These are phyloP conservation scores for Blastocystis sp. DNA, from an alignment of 352 stramenopile genomes.

Conservation along the genomic window DNA sequence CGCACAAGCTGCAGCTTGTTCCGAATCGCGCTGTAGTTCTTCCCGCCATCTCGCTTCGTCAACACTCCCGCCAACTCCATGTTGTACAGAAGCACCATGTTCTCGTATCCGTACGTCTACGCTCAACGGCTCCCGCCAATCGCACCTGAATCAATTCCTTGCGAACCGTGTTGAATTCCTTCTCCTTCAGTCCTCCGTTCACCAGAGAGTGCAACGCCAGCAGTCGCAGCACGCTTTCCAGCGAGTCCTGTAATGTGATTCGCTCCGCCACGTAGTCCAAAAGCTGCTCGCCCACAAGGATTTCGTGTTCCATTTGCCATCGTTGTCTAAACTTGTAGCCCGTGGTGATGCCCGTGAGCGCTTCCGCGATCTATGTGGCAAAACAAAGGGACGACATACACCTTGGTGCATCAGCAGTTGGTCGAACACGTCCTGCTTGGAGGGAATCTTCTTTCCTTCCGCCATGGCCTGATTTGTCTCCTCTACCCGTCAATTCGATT, in stretches of 20 bases:
- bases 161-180: constrained; percentile 24
- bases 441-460: neutral
- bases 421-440: constrained; percentile 34
- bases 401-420: constrained; percentile 41
- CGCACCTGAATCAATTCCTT: constrained; percentile 51
- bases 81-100: constrained; percentile 14
- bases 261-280: constrained; percentile 49
- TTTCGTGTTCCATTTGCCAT: constrained; percentile 64
- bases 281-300: constrained; percentile 19
- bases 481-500: neutral
- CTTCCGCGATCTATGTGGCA: neutral
- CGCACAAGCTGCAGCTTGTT: constrained; percentile 49
- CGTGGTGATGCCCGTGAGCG: constrained; percentile 8
- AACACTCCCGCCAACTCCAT: constrained; percentile 11
- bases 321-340: constrained; percentile 31
- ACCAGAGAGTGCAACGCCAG: constrained; percentile 30
- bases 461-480: neutral
- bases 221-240: neutral
- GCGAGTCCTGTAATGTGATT: constrained; percentile 54
- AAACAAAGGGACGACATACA: neutral
- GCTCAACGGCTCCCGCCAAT: neutral
- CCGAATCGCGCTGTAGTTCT: constrained; percentile 24
- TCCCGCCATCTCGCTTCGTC: neutral
- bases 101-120: constrained; percentile 46
- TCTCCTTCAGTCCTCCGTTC: constrained; percentile 20